phyloP scores from a whole-genome alignment of 1,284 basidiomycete species.

The Fistulina hepatica region DNA sequence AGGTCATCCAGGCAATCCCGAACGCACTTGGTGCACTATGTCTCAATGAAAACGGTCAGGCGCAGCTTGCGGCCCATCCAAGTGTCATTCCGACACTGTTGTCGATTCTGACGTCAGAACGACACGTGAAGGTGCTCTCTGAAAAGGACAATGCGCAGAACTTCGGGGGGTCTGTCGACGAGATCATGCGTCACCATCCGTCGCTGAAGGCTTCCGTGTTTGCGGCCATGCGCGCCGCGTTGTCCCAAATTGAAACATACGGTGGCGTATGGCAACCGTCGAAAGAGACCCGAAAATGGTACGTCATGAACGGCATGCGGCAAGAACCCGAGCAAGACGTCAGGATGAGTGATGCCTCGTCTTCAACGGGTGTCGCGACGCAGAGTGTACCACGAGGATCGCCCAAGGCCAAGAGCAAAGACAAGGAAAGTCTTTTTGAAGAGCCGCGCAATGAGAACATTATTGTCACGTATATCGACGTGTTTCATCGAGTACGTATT shows the following conservation, averaged over 20 bases:
- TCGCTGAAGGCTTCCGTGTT: constrained; percentile 74
- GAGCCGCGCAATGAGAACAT: constrained; percentile 58
- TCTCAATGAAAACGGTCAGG: constrained; percentile 84
- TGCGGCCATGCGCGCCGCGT: constrained; percentile 56
- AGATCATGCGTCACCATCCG: constrained; percentile 95
- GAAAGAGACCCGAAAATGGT: constrained; percentile 53
- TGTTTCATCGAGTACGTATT: constrained; percentile 53
- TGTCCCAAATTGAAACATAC: constrained; percentile 65
- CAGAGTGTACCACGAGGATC: constrained; percentile 18
- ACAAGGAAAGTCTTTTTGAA: too few species aligned
- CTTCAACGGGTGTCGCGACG: constrained; percentile 6
- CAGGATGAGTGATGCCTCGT: constrained; percentile 35
- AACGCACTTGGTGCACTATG: constrained; percentile 97
- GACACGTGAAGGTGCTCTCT: constrained; percentile 76
- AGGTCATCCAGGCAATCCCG: constrained; percentile 88
- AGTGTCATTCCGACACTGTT: constrained; percentile 80
- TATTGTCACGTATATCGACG: constrained; percentile 67
- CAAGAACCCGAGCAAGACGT: constrained; percentile 27
- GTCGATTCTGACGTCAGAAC: constrained; percentile 76
- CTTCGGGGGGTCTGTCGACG: constrained; percentile 86
- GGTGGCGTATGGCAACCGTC: constrained; percentile 52
- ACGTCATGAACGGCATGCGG: constrained; percentile 30
- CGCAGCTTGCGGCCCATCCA: constrained; percentile 68
- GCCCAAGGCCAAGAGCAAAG: constrained; percentile 25
- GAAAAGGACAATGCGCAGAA: constrained; percentile 90